phyloP scores from a whole-genome alignment of 768 basidiomycete species.

The Termitomyces sp. region DNA sequence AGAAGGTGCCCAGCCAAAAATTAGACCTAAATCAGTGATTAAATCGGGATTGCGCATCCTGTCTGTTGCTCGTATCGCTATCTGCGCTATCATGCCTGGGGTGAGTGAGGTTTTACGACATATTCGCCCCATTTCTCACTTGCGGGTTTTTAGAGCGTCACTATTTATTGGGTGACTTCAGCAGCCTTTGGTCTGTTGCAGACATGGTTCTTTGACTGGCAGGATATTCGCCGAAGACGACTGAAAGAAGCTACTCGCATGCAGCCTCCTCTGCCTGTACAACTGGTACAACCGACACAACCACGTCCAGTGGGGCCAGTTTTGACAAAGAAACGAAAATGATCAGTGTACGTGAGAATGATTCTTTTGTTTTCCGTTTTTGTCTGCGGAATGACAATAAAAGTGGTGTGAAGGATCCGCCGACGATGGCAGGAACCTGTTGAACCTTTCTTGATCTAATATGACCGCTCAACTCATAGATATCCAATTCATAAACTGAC shows the following conservation, averaged over 20 bases:
- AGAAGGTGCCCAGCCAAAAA: slow-evolving; percentile 38
- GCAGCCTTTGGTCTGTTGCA: slow-evolving; percentile 70
- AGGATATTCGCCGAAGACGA: slow-evolving; percentile 39
- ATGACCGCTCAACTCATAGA: slow-evolving; percentile 46
- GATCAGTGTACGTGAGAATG: slow-evolving; percentile 17
- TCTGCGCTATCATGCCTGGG: slow-evolving; percentile 67
- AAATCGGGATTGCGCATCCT: slow-evolving; percentile 51
- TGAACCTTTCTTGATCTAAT: slow-evolving; percentile 90
- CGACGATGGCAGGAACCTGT: slow-evolving; percentile 39
- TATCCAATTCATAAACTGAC: not conserved
- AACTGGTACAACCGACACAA: not conserved
- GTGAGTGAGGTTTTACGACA: slow-evolving; percentile 33
- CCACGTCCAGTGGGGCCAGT: not conserved
- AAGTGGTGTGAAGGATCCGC: slow-evolving; percentile 72
- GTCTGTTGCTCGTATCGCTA: slow-evolving; percentile 61
- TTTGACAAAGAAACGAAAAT: slow-evolving; percentile 8
- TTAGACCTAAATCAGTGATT: slow-evolving; percentile 40
- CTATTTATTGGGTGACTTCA: slow-evolving; percentile 76
- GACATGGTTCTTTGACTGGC: slow-evolving; percentile 69
- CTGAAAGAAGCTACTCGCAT: slow-evolving; percentile 9
- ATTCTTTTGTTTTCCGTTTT: not conserved
- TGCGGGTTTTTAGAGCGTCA: slow-evolving; percentile 45
- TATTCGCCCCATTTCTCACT: not conserved
- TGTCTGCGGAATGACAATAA: slow-evolving; percentile 58
- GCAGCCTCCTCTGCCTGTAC: slow-evolving; percentile 2